Evolutionary conservation across 73 alveolate genomes (phyloP).

Genomic region (Tetrahymena elliotti): DNA sequence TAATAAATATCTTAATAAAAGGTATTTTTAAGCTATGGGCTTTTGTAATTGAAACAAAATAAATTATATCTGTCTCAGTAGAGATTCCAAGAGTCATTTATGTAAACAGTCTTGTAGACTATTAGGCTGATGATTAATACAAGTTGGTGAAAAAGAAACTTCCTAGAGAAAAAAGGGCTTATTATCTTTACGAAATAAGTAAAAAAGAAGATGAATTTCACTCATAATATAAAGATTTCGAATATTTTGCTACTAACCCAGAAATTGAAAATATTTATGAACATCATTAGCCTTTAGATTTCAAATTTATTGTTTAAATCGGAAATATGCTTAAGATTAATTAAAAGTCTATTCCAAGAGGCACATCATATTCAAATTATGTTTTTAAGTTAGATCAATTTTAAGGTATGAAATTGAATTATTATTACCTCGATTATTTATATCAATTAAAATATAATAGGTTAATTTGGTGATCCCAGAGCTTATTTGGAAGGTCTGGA

Average conservation of each 20-base stretch:
- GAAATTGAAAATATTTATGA: conserved; percentile 93
- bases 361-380: conserved; percentile 30
- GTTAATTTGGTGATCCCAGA: background rate
- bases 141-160: conserved; percentile 64
- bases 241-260: conserved; percentile 63
- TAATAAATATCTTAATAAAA: conserved; percentile 5
- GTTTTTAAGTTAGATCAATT: conserved; percentile 7
- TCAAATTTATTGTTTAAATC: conserved; percentile 62
- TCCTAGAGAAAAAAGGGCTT: conserved; percentile 82
- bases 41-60: conserved; percentile 33
- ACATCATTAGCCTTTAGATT: conserved; percentile 81
- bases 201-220: conserved; percentile 73
- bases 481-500: background rate
- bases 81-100: conserved; percentile 51
- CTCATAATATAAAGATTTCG: conserved; percentile 55
- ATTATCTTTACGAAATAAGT: conserved; percentile 70
- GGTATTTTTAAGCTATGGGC: conserved; percentile 64
- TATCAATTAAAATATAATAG: too few species aligned
- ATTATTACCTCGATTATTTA: too few species aligned
- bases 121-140: conserved; percentile 31
- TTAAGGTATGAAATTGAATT: background rate
- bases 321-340: conserved; percentile 76
- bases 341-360: conserved; percentile 28
- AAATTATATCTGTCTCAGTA: conserved; percentile 38
- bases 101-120: conserved; percentile 42